A percentile compares a stretch with the other conserved stretches of the same genome.
Conservation (phyloP, 2,329 filamentous ascomycete genomes). For the Chlorencoelia australis region DNA sequence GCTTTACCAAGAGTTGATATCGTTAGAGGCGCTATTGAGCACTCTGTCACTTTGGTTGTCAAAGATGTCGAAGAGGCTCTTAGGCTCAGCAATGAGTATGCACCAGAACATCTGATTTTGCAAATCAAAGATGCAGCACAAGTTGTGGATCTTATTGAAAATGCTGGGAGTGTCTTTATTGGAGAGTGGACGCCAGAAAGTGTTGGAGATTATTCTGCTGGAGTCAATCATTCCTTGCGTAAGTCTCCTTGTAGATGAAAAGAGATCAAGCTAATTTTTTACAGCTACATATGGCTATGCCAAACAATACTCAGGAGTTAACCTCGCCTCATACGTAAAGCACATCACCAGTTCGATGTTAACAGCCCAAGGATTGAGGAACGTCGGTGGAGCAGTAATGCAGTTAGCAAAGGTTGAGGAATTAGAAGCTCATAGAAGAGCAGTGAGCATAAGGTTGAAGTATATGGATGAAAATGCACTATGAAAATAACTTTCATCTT, state of each 20-base stretch:
- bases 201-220: constrained; percentile 95
- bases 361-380: constrained; percentile 72
- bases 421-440: constrained; percentile 80
- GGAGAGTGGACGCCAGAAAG: constrained; percentile 96
- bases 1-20: constrained; percentile 87
- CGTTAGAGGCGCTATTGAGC: constrained; percentile 77
- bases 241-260: constrained; percentile 37
- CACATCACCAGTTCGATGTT: constrained; percentile 94
- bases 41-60: constrained; percentile 81
- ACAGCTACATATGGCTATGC: constrained; percentile 93
- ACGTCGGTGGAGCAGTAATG: constrained; percentile 87
- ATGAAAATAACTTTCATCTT: background rate
- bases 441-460: constrained; percentile 55
- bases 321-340: constrained; percentile 91
- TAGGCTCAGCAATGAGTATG: constrained; percentile 82
- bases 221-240: constrained; percentile 96
- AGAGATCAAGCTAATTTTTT: constrained; percentile 3
- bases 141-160: constrained; percentile 70
- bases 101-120: constrained; percentile 91
- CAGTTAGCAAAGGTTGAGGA: constrained; percentile 89
- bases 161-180: constrained; percentile 93
- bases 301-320: constrained; percentile 97
- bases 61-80: constrained; percentile 63
- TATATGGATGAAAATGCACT: constrained; percentile 27
- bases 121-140: constrained; percentile 71